phyloP scores from a whole-genome alignment of 2,329 filamentous ascomycete species.

The Coniochaeta pulveracea region DNA sequence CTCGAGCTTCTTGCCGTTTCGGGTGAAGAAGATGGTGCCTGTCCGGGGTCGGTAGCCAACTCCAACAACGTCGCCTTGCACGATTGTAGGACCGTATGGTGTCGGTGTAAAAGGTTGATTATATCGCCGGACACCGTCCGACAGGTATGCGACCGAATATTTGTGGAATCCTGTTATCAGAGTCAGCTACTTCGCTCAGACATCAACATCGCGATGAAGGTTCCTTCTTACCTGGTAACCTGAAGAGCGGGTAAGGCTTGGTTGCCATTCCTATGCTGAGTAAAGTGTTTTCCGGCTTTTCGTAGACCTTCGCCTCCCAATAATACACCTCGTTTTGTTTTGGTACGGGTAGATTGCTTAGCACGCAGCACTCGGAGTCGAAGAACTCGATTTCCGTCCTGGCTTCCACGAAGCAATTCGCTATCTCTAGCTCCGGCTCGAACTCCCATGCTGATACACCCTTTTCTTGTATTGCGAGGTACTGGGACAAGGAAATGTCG shows the following conservation, averaged over 20 bases:
- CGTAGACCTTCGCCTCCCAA: conserved; percentile 98
- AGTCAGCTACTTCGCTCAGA: too few relatives aligned
- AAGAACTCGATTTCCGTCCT: conserved; percentile 98
- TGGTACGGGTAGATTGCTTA: conserved; percentile 90
- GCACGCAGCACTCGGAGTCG: conserved; percentile 93
- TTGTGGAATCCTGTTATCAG: conserved; percentile 87
- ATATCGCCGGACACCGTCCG: conserved; percentile 72
- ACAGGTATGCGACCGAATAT: conserved; percentile 83
- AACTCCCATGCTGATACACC: conserved; percentile 99
- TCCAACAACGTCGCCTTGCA: conserved; percentile 92
- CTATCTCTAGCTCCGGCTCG: conserved; percentile 96
- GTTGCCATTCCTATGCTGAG: conserved; percentile 91
- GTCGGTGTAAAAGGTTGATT: conserved; percentile 84
- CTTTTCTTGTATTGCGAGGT: conserved; percentile 97
- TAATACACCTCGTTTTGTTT: conserved; percentile 99
- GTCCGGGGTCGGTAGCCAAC: conserved; percentile 92
- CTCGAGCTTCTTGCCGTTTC: conserved; percentile 94
- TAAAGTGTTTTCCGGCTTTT: conserved; percentile 81
- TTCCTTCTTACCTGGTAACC: conserved; percentile 65
- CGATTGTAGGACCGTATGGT: conserved; percentile 70
- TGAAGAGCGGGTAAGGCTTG: conserved; percentile 92
- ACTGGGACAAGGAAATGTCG: conserved; percentile 95
- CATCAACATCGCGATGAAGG: too few relatives aligned
- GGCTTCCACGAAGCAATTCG: conserved; percentile 95
- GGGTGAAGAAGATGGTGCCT: conserved; percentile 93